A percentile compares a stretch with the other conserved stretches of the same genome.
Conservation (phyloP, 352 stramenopile genomes). For the Aphanomyces astaci region DNA sequence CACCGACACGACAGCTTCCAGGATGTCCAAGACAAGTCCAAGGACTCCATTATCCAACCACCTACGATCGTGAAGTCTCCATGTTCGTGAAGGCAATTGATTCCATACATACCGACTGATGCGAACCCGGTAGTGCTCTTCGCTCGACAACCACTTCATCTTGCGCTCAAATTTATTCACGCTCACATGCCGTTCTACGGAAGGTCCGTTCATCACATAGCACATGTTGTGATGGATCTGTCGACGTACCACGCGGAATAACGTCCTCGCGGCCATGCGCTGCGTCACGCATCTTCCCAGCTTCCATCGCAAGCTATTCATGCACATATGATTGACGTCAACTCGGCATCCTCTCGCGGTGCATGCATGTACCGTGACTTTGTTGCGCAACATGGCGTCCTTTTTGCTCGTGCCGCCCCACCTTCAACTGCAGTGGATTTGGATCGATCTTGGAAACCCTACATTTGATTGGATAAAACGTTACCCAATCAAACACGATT, state of each 20-base stretch:
- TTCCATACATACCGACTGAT: slow-evolving; percentile 9
- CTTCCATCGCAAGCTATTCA: slow-evolving; percentile 22
- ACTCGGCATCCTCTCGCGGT: too few species aligned
- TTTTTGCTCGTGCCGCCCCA: background rate
- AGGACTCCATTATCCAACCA: slow-evolving; percentile 16
- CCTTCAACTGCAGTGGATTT: background rate
- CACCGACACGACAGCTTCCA: slow-evolving; percentile 7
- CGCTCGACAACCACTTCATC: background rate
- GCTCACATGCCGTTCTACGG: background rate
- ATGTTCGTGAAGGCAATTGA: background rate
- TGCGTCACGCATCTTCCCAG: slow-evolving; percentile 10
- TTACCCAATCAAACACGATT: background rate
- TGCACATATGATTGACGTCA: background rate
- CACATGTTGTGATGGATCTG: too few species aligned
- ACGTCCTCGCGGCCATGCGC: slow-evolving; percentile 3
- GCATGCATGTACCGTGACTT: slow-evolving; percentile 15
- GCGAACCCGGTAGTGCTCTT: slow-evolving; percentile 18
- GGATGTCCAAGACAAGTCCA: slow-evolving; percentile 19
- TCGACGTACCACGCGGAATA: too few species aligned
- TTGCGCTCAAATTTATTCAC: slow-evolving; percentile 22
- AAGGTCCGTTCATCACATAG: too few species aligned
- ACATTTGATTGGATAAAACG: slow-evolving; percentile 10
- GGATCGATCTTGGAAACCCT: slow-evolving; percentile 2
- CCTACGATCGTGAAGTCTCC: too few species aligned
- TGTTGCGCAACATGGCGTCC: slow-evolving; percentile 17